Percentiles rank a stretch among this genome's conserved stretches.
Conservation (phyloP, 169 alveolate genomes). For the Plasmodium inui region DNA sequence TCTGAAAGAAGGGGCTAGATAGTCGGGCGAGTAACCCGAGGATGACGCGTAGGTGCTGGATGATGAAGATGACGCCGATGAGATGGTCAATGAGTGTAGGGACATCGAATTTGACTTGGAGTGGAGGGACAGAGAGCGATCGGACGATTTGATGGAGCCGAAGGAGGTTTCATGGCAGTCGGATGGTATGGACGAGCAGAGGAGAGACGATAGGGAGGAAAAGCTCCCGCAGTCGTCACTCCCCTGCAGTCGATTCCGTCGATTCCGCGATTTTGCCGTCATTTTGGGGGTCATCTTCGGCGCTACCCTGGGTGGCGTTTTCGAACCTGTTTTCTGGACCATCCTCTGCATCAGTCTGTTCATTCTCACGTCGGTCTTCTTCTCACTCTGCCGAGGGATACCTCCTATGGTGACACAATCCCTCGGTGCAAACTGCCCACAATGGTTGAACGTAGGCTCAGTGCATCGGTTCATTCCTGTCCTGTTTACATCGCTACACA, state of each 20-base stretch:
- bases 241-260: background rate
- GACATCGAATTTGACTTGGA: background rate
- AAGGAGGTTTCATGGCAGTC: background rate
- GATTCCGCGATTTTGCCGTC: background rate
- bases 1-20: background rate
- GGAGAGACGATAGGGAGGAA: conserved; percentile 14
- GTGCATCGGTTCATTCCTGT: background rate
- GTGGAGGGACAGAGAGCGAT: background rate
- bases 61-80: conserved; percentile 11
- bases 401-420: background rate
- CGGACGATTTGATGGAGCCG: background rate
- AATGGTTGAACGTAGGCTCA: background rate
- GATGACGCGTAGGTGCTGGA: background rate
- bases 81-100: background rate
- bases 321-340: background rate
- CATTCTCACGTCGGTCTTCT: background rate
- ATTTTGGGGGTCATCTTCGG: background rate
- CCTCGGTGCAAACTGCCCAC: background rate
- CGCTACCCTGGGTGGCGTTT: background rate
- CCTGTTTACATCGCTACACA: background rate
- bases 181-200: background rate
- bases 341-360: background rate
- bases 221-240: background rate
- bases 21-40: background rate
- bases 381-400: background rate